These are phyloP conservation scores for Phytophthora fragariaefolia DNA, from an alignment of 352 stramenopile species.

Conservation along the genomic window DNA sequence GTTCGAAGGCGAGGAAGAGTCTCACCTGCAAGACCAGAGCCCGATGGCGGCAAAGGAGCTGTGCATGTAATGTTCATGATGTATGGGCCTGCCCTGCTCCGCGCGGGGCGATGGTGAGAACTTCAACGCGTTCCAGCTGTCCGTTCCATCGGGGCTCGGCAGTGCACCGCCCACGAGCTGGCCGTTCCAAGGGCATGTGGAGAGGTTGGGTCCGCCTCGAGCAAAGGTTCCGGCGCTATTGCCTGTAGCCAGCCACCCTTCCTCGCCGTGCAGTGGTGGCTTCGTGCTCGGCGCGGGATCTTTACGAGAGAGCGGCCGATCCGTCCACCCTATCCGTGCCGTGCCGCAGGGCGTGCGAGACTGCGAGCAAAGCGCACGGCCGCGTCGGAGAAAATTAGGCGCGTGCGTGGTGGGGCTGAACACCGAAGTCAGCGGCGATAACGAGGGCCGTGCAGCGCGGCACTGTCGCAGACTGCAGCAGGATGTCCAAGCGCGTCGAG, in stretches of 20 bases:
- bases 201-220: neutral
- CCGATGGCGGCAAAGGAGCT: neutral
- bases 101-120: neutral
- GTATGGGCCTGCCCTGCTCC: no score
- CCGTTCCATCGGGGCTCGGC: slow-evolving; percentile 4
- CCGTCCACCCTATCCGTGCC: slow-evolving; percentile 20
- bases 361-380: no score
- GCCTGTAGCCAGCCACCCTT: slow-evolving; percentile 6
- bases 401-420: slow-evolving; percentile 9
- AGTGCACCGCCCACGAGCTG: no score
- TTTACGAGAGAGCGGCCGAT: slow-evolving; percentile 21
- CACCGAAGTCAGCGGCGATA: slow-evolving; percentile 16
- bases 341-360: slow-evolving; percentile 4
- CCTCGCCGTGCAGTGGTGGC: neutral
- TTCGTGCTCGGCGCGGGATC: slow-evolving; percentile 19
- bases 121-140: slow-evolving; percentile 17
- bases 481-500: slow-evolving; percentile 15
- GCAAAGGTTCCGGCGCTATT: neutral
- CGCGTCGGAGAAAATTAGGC: slow-evolving; percentile 7
- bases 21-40: slow-evolving; percentile 6
- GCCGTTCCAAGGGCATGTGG: slow-evolving; percentile 9
- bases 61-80: neutral
- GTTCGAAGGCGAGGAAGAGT: slow-evolving; percentile 13
- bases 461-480: no score
- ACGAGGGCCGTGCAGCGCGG: neutral